Evolutionary conservation across 768 basidiomycete species (phyloP), one percentile per base, ranked within the genome.

Genomic region (Trametes maxima): DNA sequence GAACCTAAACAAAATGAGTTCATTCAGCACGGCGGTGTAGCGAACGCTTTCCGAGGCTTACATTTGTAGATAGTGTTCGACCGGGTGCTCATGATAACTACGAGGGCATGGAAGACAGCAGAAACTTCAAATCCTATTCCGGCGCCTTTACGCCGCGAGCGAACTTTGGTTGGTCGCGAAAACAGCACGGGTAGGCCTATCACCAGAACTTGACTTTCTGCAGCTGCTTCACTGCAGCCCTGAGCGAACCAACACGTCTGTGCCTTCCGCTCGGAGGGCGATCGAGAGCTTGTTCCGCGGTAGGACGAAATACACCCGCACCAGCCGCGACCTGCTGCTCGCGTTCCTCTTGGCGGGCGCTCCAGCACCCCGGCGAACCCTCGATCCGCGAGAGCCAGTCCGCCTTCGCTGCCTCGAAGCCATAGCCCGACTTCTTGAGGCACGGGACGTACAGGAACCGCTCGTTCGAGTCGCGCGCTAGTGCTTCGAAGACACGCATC

Each of bases 401-500:
- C 12, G 40, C 6, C 57, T 28, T 52, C 40, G 68, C 68, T 43
- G 67, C 68, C 17, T 37, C 49, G 47, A 61, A 65, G 25, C 63
- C 64, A 33, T 69, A 69, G 1, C 63, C 68, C 2, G 42, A 46
- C 14, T 44, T 53, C 45, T 56, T 55, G 40, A 37, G 33, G 5
- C 59, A 58, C 36, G 62, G 60, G 25, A 65, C 21, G 56, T 67
- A 65, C 2, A 57, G 50, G 54, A 69, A 69, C 17, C 65, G 62
- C 40, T 59, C 62, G 44, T 65, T 55, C 16, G 68, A 64, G 19
- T 28, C 55, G 35, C 43, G 43, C 24, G 59, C 60, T 44, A 67
- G 60, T 16, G 62, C 62, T 17, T 67, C 68, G 13, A 69, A 59
- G 24, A 67, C 60, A 17, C 64, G 60, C 63, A 67, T 65, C 42